Base-by-base conservation (phyloP, 1,284 basidiomycete genomes). In the Boletus chippewaensis region DNA sequence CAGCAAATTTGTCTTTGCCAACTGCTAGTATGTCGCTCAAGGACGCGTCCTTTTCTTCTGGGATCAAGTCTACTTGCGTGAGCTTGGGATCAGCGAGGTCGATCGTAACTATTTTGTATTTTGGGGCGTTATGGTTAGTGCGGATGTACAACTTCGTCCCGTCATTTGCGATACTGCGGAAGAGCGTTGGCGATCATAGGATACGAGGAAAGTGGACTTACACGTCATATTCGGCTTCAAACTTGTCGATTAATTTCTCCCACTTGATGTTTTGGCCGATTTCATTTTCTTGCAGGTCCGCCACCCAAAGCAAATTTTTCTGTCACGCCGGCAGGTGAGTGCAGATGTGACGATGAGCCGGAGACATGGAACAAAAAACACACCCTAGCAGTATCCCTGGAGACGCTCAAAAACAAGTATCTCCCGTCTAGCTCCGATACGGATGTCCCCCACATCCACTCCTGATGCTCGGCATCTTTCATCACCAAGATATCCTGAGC, bases 231-330 rank as follows among this genome's bases (percentile, higher is more conserved):
- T 78, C 74, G 2, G 80, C 77, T 15, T 81, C 78, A 59, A 79
- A 89, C 12, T 80, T 73, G 61, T 87, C 67, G 34, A 86, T 69
- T 20, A 90, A 55, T 65, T 86, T 88, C 52, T 75, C 72, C 86
- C 86, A 90, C 55, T 78, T 73, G 61, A 90, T 77, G 55, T 84
- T 74, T 40, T 74, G 73, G 6, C 78, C 78, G 16, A 88, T 83
- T 48, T 74, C 68, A 49, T 79, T 74, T 47, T 76, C 70, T 42
- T 78, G 63, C 10, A 88, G 70, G 59, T 89, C 82, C 2, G 83
- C 77, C 38, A 89, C 72, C 86, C 87, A 90, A 1, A 89, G 65
- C n/a, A 80, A 65, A 60, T 85, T 83, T 78, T 82, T 83, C 84
- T 88, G 57, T 47, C 22, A 40, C n/a, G 22, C 40, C n/a, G 13